These are phyloP conservation scores for Chlorella sp. DNA, from an alignment of 139 green algal species.

Conservation along the genomic window DNA sequence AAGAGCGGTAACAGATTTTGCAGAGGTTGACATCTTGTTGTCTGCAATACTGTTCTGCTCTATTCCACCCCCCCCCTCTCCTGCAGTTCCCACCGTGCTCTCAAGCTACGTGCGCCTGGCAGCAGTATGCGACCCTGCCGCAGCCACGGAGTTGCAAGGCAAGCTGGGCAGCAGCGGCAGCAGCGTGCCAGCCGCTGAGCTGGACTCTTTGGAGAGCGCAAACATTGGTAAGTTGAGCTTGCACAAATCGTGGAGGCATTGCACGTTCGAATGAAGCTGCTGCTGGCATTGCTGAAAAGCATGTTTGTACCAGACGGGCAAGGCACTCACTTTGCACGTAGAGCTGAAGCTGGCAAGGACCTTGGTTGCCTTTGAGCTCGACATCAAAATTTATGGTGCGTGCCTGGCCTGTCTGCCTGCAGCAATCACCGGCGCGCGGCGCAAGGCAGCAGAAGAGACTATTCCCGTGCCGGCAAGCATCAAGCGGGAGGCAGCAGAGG, in stretches of 20 bases:
- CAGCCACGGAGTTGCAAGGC: slow-evolving; percentile 12
- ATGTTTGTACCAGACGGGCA: no score
- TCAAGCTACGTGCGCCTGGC: slow-evolving; percentile 47
- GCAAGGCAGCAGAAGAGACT: not conserved
- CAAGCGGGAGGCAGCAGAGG: not conserved
- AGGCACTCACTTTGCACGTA: no score
- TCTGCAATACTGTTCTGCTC: not conserved
- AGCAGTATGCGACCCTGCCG: slow-evolving; percentile 33
- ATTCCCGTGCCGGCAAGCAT: not conserved
- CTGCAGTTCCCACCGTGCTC: slow-evolving; percentile 5
- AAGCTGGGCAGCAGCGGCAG: not conserved
- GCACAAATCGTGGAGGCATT: no score
- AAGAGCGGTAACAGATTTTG: not conserved
- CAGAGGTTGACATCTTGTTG: not conserved
- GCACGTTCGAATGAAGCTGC: no score
- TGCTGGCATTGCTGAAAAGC: no score
- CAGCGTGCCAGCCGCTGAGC: slow-evolving; percentile 39
- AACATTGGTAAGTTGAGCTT: not conserved
- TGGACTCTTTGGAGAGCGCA: slow-evolving; percentile 65
- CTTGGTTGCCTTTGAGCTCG: not conserved
- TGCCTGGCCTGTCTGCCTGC: slow-evolving; percentile 8
- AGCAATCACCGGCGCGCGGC: slow-evolving; percentile 27
- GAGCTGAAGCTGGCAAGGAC: not conserved
- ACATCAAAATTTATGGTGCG: not conserved
- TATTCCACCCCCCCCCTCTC: not conserved